Evolutionary conservation across 2,329 filamentous ascomycete species (phyloP), one percentile per base, ranked within the genome.

Genomic region (Sporothrix pallida): DNA sequence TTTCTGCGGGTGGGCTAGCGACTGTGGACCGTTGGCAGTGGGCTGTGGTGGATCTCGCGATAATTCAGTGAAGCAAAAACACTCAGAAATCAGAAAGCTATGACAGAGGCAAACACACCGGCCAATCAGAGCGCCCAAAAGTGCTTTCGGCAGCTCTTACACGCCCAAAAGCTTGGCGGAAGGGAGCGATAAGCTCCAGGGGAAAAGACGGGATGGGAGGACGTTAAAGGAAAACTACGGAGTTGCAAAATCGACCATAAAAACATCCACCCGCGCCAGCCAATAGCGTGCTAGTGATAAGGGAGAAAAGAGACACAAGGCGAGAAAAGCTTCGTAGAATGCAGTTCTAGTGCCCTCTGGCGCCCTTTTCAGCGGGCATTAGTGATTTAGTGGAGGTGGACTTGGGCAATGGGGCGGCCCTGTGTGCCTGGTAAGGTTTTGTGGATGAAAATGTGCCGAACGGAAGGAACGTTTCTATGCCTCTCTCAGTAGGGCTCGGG

Each of bases 281-380:
- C 62, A 67, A 67, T 67, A 8, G 42, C 42, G 62, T 48, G 20
- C 62, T 23, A 67, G 42, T 26, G 62, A 67, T 67, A 67, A 67
- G 62, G n/a, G 3, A 65, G 15, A 7, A 37, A 37, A 7, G 7
- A 37, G 4, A 37, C 31, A 3, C 31, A 37, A 37, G 5, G 4
- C 31, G 31, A 37, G 4, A 63, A 44, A 20, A 20, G 60, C 31
- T 44, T 62, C 58, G 17, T 12, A 42, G 37, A 23, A 44, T 23
- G 31, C 31, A 37, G 31, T 7, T 23, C 20, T 67, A 67, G 62
- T 44, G 62, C n/a, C n/a, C 7, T 46, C n/a, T 46, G 62, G 42
- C 37, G 42, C 31, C n/a, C 5, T 48, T 46, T 46, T 20, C n/a
- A 48, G n/a, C 20, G 10, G n/a, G 10, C 62, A 17, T 37, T n/a